Evolutionary conservation across 2,329 filamentous ascomycete genomes (phyloP).

Genomic region (Pyricularia sp.): DNA sequence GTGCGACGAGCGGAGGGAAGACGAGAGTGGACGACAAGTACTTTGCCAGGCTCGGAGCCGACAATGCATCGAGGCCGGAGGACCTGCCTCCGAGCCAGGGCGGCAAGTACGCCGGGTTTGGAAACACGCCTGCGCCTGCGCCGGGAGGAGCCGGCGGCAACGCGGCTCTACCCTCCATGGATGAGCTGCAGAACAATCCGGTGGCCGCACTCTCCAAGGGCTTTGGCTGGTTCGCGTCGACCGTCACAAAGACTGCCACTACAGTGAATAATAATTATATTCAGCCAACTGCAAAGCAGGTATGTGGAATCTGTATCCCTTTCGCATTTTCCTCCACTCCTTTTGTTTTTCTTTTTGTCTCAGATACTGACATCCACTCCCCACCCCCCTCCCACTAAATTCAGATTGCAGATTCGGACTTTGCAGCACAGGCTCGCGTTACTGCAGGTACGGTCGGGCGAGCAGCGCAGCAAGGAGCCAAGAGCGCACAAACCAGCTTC

Average conservation of each 20-base stretch:
- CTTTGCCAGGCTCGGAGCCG: conserved; percentile 72
- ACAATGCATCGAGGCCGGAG: conserved; percentile 66
- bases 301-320: conserved; percentile 23
- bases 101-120: conserved; percentile 86
- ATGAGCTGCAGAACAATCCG: conserved; percentile 85
- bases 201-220: conserved; percentile 79
- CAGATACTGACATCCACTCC: background rate
- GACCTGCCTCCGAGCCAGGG: conserved; percentile 75
- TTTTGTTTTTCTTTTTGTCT: conserved; percentile 4
- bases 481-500: conserved; percentile 65
- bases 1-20: conserved; percentile 26
- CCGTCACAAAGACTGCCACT: conserved; percentile 82
- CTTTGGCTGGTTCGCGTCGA: conserved; percentile 85
- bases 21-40: conserved; percentile 71
- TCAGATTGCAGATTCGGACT: conserved; percentile 67
- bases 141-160: conserved; percentile 23
- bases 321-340: background rate
- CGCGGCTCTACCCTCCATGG: conserved; percentile 48
- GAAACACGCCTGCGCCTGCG: conserved; percentile 53
- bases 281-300: conserved; percentile 82
- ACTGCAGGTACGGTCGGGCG: conserved; percentile 54
- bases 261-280: conserved; percentile 84
- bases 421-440: conserved; percentile 52
- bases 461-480: conserved; percentile 55
- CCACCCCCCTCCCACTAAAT: background rate